Conservation (phyloP, 192 early-diverging fungal genomes). For the Backusella psychrophila region DNA sequence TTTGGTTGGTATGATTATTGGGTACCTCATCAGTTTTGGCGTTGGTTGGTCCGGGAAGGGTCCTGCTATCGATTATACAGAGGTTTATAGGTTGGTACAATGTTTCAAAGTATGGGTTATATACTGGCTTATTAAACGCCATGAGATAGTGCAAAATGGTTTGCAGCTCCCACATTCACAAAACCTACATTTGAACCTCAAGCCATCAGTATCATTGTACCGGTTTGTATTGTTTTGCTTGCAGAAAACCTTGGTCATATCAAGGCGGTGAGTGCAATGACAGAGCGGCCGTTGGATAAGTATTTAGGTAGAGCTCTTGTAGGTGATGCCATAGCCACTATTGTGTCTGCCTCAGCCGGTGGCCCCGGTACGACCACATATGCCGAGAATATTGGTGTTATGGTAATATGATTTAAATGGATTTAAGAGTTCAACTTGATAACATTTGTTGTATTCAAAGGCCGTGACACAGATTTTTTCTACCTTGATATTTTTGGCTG, state of each 20-base stretch:
- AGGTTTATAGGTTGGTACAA: slow-evolving; percentile 20
- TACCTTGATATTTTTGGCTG: slow-evolving; percentile 49
- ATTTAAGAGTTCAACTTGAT: no score
- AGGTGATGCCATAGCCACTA: slow-evolving; percentile 56
- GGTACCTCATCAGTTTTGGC: slow-evolving; percentile 38
- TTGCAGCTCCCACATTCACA: slow-evolving; percentile 42
- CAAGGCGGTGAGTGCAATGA: slow-evolving; percentile 50
- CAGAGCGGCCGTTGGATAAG: slow-evolving; percentile 38
- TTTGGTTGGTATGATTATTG: slow-evolving; percentile 41
- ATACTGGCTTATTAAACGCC: neutral
- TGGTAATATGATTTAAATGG: slow-evolving; percentile 12
- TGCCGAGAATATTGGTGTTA: slow-evolving; percentile 56
- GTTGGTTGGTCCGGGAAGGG: slow-evolving; percentile 28
- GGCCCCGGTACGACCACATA: slow-evolving; percentile 51
- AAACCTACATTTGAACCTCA: slow-evolving; percentile 40
- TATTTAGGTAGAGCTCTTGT: slow-evolving; percentile 52
- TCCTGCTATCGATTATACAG: slow-evolving; percentile 36
- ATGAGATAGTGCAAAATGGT: slow-evolving; percentile 35
- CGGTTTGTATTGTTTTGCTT: slow-evolving; percentile 48
- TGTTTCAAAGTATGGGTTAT: neutral
- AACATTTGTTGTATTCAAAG: neutral
- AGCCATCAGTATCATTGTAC: slow-evolving; percentile 50
- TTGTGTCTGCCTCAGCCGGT: slow-evolving; percentile 44
- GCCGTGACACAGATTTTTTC: slow-evolving; percentile 52
- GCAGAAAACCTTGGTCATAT: slow-evolving; percentile 61